Evolutionary conservation across 2,329 filamentous ascomycete species (phyloP), one percentile per base, ranked within the genome.

Genomic region (Cladosporium colombiae): DNA sequence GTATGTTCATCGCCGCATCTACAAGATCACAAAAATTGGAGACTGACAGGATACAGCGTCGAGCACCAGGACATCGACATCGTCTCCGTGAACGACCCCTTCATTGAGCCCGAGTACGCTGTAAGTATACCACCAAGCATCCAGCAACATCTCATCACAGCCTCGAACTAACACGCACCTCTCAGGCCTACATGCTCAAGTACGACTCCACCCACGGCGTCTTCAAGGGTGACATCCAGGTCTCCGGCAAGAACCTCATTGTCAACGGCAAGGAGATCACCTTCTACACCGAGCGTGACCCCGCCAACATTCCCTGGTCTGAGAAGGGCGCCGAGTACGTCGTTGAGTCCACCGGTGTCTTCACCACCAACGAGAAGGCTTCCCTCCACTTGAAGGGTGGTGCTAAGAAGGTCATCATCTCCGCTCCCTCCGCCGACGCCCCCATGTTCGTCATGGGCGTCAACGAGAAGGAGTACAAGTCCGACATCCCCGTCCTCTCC

Each of bases 391-490:
- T 98, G 85, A 90, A 91, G 84, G 94, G 93, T 80, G 94, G 94
- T 82, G 94, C 94, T 82, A 97, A 97, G 92, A 96, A 96, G 89
- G 94, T 85, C 70, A 80, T 85, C 78, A 85, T 94, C 87, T 95
- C 91, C 74, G 91, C 92, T 78, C 92, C 92, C 77, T 96, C 92
- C 70, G 90, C 91, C 74, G 95, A 99, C 85, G 95, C 95, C 78
- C 94, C 94, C 81, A 99, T 99, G 95, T 99, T 96, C 89, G 95
- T 99, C 80, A 96, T 97, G 89, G 95, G 95, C 81, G 95, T 99
- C 86, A 99, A 98, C 88, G 86, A 98, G 84, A 88, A 93, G 82
- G 86, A 83, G 77, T 98, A 98, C 90, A 94, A 91, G 82, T 89
- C 90, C 80, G 91, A 91, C 81, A 88, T 95, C 82, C 85, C 92